A percentile compares a stretch with the other conserved stretches of the same genome.
These are phyloP conservation scores for Tetrapisispora nanseiensis DNA, from an alignment of 805 yeast species.

Conservation along the genomic window DNA sequence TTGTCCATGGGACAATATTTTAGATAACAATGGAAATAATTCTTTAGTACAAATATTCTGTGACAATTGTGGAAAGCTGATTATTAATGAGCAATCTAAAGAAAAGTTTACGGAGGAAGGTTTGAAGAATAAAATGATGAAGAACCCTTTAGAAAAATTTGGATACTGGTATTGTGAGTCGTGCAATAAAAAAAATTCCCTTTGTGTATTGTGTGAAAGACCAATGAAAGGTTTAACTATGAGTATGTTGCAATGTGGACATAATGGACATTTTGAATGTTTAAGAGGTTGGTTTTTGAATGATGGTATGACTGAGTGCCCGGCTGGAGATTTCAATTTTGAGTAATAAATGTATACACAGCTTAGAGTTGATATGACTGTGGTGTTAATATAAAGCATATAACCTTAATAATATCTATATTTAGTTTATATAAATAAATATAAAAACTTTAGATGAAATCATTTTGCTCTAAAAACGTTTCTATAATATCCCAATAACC, in stretches of 20 bases:
- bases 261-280: conserved; percentile 77
- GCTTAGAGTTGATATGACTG: too few relatives aligned
- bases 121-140: conserved; percentile 19
- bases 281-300: conserved; percentile 66
- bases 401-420: not conserved
- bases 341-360: not conserved
- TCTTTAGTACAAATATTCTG: conserved; percentile 48
- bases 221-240: conserved; percentile 67
- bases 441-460: conserved; percentile 9
- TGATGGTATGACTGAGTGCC: conserved; percentile 60
- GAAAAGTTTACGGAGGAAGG: conserved; percentile 22
- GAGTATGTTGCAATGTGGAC: conserved; percentile 65
- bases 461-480: conserved; percentile 40
- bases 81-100: conserved; percentile 50
- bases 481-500: conserved; percentile 67
- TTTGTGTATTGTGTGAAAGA: conserved; percentile 71
- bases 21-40: conserved; percentile 20
- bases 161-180: conserved; percentile 83
- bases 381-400: too few relatives aligned
- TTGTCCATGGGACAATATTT: conserved; percentile 27
- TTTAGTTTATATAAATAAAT: not conserved
- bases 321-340: conserved; percentile 45
- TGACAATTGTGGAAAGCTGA: conserved; percentile 46
- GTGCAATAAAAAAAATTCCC: conserved; percentile 50
- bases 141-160: conserved; percentile 31